phyloP scores from a whole-genome alignment of 2,329 filamentous ascomycete genomes.

The Trichoderma arundinaceum region DNA sequence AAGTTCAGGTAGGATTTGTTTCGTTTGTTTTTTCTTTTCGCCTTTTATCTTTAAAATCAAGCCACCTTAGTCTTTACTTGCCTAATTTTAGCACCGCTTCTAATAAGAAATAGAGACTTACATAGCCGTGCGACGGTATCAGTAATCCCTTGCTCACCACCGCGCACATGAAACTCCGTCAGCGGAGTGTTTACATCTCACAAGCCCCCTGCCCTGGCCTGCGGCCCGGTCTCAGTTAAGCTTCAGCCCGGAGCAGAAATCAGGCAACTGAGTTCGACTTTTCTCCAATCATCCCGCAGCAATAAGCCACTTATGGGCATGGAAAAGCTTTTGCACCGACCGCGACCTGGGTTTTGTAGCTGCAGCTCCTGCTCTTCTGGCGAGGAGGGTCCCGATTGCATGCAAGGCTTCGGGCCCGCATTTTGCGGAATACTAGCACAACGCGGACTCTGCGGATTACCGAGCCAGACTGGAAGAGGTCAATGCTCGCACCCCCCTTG shows the following conservation, averaged over 20 bases:
- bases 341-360: neutral
- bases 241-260: neutral
- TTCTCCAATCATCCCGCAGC: neutral
- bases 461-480: neutral
- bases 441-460: constrained; percentile 9
- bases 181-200: neutral
- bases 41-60: neutral
- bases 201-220: neutral
- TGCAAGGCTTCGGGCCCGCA: neutral
- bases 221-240: constrained; percentile 10
- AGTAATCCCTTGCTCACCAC: neutral
- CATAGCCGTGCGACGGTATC: too few species aligned
- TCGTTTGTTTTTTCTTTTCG: neutral
- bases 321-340: neutral
- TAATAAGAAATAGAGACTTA: neutral
- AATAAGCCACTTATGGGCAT: neutral
- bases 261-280: neutral
- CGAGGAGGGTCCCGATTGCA: neutral
- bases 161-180: neutral
- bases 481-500: neutral
- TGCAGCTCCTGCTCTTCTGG: too few species aligned
- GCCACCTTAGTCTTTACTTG: too few species aligned
- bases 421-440: neutral
- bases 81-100: neutral
- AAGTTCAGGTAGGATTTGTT: neutral